Evolutionary conservation across 345 rosid species (phyloP), one percentile per base, ranked within the genome.

Genomic region (Linum usitatissimum): DNA sequence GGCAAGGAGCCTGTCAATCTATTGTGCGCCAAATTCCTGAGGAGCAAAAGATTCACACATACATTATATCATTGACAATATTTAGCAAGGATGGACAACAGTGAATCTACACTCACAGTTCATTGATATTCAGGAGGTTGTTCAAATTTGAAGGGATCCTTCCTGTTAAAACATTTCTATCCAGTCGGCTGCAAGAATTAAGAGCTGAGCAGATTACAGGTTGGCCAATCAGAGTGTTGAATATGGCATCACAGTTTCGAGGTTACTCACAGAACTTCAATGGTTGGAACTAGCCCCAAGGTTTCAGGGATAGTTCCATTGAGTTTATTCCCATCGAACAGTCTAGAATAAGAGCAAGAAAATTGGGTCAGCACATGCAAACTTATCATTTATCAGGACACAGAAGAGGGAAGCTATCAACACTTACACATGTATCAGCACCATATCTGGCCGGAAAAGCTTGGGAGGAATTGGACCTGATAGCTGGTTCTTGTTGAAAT

Each of bases 241-340:
- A 6, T 17, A 34, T 58, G 19, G 39, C 34, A 31, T 14, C 38
- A 30, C 17, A 3, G 36, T 57, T 53, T 28, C 30, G 51, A 57
- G 48, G 70, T 68, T 65, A 93, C 99, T 93, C 82, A 93, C 97
- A 90, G 92, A 86, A 82, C 96, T 78, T 93, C 99, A 36, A 93
- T 96, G 15, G 91, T 83, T 83, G 76, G 84, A 76, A 93, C 82
- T 0, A 57, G 75, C 75, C 85, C 94, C 71, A 90, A 42, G 13
- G 92, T 62, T 42, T 83, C 36, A 0, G 99, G 97, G 65, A 93
- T 81, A n/a, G 61, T 59, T 60, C 96, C 97, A 19, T 64, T 77
- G 56, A 93, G 74, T 60, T 73, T 82, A 71, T 87, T 93, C 53
- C 91, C 86, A 68, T 93, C 96, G 57, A 93, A 83, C 62, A 90